Conservation (phyloP, 768 basidiomycete species). For the Phylloporus arenicola region DNA sequence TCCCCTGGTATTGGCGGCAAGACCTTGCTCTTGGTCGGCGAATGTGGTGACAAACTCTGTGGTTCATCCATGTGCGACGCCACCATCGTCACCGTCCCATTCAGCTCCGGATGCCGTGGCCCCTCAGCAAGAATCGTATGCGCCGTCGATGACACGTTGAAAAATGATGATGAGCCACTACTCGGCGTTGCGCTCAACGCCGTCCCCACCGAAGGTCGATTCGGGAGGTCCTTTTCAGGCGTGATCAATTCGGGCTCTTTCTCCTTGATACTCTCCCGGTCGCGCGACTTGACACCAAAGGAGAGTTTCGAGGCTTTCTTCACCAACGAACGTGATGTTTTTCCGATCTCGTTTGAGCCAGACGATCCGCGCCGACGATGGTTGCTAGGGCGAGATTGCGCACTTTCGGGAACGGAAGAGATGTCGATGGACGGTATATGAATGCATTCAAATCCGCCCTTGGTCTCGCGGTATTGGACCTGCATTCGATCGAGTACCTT, state of each 20-base stretch:
- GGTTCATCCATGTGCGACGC: slow-evolving; percentile 24
- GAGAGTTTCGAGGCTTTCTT: slow-evolving; percentile 78
- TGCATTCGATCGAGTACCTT: slow-evolving; percentile 91
- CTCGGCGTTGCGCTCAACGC: slow-evolving; percentile 62
- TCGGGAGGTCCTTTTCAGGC: slow-evolving; percentile 44
- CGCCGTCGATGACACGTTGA: slow-evolving; percentile 65
- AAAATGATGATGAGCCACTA: slow-evolving; percentile 79
- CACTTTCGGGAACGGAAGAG: slow-evolving; percentile 54
- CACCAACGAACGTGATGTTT: slow-evolving; percentile 49
- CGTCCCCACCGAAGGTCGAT: slow-evolving; percentile 40
- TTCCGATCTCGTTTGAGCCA: slow-evolving; percentile 48
- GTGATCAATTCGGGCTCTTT: slow-evolving; percentile 36
- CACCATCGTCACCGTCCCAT: slow-evolving; percentile 18
- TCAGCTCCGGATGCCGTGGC: slow-evolving; percentile 25
- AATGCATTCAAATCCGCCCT: slow-evolving; percentile 92
- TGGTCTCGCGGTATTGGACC: slow-evolving; percentile 87
- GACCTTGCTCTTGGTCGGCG: slow-evolving; percentile 55
- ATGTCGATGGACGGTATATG: slow-evolving; percentile 93
- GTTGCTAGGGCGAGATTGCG: slow-evolving; percentile 29
- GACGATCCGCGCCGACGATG: slow-evolving; percentile 43
- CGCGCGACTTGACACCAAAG: slow-evolving; percentile 59
- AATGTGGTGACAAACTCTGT: slow-evolving; percentile 38
- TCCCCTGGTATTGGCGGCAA: slow-evolving; percentile 81
- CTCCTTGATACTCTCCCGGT: slow-evolving; percentile 40
- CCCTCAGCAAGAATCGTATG: slow-evolving; percentile 36